Evolutionary conservation across 208 protist genomes (phyloP).

Genomic region (Acanthamoeba lenticulata): DNA sequence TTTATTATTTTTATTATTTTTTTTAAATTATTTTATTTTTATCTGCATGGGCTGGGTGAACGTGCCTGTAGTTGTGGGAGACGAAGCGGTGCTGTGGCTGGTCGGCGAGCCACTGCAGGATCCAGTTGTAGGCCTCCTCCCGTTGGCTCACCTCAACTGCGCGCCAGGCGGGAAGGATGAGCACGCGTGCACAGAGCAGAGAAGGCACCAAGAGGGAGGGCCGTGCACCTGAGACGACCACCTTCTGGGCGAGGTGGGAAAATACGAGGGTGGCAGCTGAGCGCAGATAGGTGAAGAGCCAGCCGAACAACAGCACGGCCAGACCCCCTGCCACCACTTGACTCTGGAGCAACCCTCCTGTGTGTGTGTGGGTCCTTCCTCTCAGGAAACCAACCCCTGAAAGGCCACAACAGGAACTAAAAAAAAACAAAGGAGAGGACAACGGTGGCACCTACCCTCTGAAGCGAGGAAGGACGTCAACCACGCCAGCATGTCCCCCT

Average conservation of each 20-base stretch:
- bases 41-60: neutral
- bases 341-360: neutral
- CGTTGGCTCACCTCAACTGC: slow-evolving; percentile 52
- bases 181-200: neutral
- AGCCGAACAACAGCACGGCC: neutral
- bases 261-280: neutral
- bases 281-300: slow-evolving; percentile 14
- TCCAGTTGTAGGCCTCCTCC: slow-evolving; percentile 47
- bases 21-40: no score
- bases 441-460: no score
- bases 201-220: neutral
- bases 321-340: slow-evolving; percentile 10
- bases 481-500: no score
- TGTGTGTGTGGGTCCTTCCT: neutral
- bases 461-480: neutral
- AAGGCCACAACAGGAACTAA: no score
- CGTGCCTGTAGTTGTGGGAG: slow-evolving; percentile 50
- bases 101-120: slow-evolving; percentile 40
- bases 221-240: neutral
- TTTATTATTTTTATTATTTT: no score
- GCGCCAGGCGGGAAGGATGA: neutral
- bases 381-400: neutral
- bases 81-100: slow-evolving; percentile 1
- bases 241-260: neutral
- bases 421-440: no score